Conservation (phyloP, 208 protist genomes). For the Lotmaria passim region DNA sequence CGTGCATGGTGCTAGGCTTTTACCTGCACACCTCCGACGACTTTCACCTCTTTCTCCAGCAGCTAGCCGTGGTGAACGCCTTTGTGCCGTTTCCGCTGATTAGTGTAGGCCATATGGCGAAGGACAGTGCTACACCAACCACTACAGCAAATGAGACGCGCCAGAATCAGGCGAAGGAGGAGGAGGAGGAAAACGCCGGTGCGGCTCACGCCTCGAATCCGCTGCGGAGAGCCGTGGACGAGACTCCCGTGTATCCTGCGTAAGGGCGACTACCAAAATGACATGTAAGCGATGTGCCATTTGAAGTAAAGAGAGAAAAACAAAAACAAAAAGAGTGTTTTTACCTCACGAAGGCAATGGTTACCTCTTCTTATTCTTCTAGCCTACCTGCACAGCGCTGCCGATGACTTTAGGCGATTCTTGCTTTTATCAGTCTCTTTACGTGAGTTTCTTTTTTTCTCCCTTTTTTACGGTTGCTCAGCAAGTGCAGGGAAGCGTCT, state of each 20-base stretch:
- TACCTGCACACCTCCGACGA: slow-evolving; percentile 51
- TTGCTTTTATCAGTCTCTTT: neutral
- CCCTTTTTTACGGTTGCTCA: too few species aligned
- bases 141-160: neutral
- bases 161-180: neutral
- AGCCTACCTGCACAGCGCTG: too few species aligned
- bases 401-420: neutral
- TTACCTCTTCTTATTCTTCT: neutral
- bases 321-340: neutral
- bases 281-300: too few species aligned
- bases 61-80: slow-evolving; percentile 45
- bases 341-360: neutral
- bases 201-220: neutral
- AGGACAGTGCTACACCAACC: neutral
- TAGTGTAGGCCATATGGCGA: slow-evolving; percentile 12
- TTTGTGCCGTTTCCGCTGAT: slow-evolving; percentile 61
- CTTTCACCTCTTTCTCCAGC: slow-evolving; percentile 43
- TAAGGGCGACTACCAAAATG: too few species aligned
- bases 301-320: neutral
- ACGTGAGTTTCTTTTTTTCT: neutral
- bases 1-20: slow-evolving; percentile 72
- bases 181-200: neutral
- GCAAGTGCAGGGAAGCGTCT: too few species aligned
- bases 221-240: neutral
- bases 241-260: slow-evolving; percentile 1